These are phyloP conservation scores for Litchi chinensis DNA, from an alignment of 345 rosid genomes.

Conservation along the genomic window DNA sequence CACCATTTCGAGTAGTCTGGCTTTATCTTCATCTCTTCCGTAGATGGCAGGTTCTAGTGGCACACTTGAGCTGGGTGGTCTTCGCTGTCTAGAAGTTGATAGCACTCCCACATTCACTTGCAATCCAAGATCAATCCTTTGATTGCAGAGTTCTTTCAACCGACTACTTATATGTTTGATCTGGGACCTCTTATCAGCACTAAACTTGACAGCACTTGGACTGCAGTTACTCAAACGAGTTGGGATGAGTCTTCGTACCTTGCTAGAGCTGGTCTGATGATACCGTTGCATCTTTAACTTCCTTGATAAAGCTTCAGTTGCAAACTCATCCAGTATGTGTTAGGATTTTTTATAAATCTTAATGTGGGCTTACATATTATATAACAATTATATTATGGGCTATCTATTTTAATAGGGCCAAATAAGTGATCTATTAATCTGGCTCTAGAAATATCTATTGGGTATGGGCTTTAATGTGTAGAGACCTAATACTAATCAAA, in stretches of 20 bases:
- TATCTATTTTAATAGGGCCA: too few species aligned
- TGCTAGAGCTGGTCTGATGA: background rate
- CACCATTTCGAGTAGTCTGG: too few species aligned
- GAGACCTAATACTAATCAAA: too few species aligned
- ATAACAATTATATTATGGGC: too few species aligned
- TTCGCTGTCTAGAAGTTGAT: background rate
- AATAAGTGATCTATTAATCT: too few species aligned
- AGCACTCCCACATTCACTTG: background rate
- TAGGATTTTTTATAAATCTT: too few species aligned
- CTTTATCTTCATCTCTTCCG: slow-evolving; percentile 9
- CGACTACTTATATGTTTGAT: background rate
- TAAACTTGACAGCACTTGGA: background rate
- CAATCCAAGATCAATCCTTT: background rate
- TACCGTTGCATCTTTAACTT: background rate
- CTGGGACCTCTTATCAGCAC: background rate
- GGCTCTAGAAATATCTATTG: too few species aligned
- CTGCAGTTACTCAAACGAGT: background rate
- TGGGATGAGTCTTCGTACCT: background rate
- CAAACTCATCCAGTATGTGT: slow-evolving; percentile 5
- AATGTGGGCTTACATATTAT: too few species aligned
- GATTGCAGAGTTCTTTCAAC: background rate
- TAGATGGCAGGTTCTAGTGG: background rate
- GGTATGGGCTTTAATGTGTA: too few species aligned
- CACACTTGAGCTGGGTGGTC: background rate
- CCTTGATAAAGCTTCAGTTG: background rate